Evolutionary conservation across 1,284 basidiomycete genomes (phyloP).

Genomic region (Ceratobasidium sp.): DNA sequence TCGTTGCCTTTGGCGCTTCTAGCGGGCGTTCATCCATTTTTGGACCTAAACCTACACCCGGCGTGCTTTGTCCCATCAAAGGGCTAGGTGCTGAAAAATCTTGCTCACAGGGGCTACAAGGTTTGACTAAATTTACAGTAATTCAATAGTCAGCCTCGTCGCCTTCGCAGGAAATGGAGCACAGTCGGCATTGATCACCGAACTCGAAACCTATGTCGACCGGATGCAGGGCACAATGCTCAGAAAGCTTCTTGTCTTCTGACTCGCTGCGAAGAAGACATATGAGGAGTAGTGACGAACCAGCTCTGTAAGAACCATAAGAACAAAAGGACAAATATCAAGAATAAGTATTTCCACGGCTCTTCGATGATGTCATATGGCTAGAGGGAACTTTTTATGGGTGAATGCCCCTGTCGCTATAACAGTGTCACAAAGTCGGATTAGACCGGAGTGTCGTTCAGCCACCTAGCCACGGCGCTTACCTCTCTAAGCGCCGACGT

Average conservation of each 20-base stretch:
- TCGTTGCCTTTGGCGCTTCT: background rate
- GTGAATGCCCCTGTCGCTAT: background rate
- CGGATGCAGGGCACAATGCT: background rate
- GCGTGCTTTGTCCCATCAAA: background rate
- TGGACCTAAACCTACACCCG: background rate
- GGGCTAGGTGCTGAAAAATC: background rate
- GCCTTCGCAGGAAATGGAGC: too few species aligned
- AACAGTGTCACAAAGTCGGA: background rate
- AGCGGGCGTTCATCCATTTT: background rate
- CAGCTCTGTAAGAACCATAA: background rate
- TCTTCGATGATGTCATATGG: too few species aligned
- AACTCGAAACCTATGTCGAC: background rate
- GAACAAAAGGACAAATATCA: constrained; percentile 2
- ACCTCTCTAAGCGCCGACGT: background rate
- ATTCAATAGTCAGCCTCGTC: too few species aligned
- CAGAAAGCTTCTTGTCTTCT: background rate
- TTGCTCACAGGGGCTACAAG: background rate
- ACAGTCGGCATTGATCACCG: background rate
- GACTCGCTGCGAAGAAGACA: background rate
- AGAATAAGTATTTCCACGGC: too few species aligned
- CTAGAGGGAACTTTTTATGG: background rate
- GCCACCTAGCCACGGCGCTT: constrained; percentile 23
- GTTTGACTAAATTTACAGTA: background rate
- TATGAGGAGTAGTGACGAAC: background rate
- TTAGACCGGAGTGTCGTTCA: background rate